Percentiles rank a stretch among this genome's conserved stretches.
Conservation (phyloP, 305 asterid genomes). For the Solanum hybrid region DNA sequence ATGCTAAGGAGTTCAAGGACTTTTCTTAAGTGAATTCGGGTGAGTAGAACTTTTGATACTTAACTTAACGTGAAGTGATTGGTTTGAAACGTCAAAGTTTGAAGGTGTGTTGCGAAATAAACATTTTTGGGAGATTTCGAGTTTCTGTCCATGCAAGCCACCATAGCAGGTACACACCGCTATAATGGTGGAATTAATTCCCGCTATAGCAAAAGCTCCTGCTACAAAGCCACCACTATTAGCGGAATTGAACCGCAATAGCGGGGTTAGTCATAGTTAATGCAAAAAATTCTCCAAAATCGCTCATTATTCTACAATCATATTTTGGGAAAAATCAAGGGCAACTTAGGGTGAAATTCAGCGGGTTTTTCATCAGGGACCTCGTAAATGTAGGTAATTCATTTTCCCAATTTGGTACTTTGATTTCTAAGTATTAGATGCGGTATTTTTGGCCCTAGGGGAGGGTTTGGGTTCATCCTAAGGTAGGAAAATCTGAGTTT, state of each 20-base stretch:
- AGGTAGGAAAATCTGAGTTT: neutral
- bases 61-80: neutral
- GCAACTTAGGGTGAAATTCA: neutral
- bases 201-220: neutral
- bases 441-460: neutral
- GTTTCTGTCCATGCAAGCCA: neutral
- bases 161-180: neutral
- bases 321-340: neutral
- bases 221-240: neutral
- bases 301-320: neutral
- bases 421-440: neutral
- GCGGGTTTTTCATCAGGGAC: neutral
- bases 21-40: neutral
- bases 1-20: neutral
- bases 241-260: neutral
- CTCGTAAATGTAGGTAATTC: neutral
- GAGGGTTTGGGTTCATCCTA: neutral
- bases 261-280: neutral
- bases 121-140: neutral
- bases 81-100: neutral
- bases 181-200: neutral
- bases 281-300: neutral
- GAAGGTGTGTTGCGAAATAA: neutral
- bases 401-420: neutral
- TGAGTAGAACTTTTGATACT: neutral